Percentiles rank a stretch among this genome's conserved stretches.
These are phyloP conservation scores for Hondaea fermentalgiana DNA, from an alignment of 108 stramenopile genomes.

Conservation along the genomic window DNA sequence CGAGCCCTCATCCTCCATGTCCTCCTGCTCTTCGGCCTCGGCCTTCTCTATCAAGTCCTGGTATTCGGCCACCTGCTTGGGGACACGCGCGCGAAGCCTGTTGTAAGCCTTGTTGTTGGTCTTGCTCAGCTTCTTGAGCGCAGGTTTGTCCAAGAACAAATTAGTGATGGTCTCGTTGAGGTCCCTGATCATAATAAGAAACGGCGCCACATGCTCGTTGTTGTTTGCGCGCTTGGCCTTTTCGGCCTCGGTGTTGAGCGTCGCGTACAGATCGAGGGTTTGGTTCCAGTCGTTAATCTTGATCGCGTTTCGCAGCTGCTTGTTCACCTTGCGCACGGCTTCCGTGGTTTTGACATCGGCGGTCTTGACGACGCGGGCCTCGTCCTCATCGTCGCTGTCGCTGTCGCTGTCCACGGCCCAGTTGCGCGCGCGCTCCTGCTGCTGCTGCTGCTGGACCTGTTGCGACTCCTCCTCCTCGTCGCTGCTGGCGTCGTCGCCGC, in stretches of 20 bases:
- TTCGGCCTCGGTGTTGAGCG: constrained; percentile 72
- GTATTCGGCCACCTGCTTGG: neutral
- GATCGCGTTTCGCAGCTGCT: constrained; percentile 68
- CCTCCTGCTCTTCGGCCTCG: constrained; percentile 9
- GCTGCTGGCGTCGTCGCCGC: constrained; percentile 33
- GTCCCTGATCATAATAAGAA: constrained; percentile 69
- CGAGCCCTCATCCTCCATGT: constrained; percentile 26
- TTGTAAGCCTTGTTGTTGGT: constrained; percentile 80
- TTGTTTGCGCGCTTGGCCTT: constrained; percentile 61
- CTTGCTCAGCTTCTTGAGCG: constrained; percentile 80
- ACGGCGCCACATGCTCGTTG: constrained; percentile 66
- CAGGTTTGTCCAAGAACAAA: constrained; percentile 75
- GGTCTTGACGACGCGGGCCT: constrained; percentile 86
- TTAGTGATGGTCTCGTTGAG: constrained; percentile 72
- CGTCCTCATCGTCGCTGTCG: constrained; percentile 62
- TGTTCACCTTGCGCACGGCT: constrained; percentile 62
- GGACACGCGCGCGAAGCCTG: constrained; percentile 46
- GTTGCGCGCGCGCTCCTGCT: neutral
- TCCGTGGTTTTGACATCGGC: constrained; percentile 80
- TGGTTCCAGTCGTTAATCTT: constrained; percentile 61
- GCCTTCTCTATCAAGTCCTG: neutral
- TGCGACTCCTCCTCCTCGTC: constrained; percentile 23
- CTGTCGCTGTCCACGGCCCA: constrained; percentile 40
- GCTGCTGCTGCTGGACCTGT: neutral
- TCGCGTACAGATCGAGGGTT: constrained; percentile 64